Base-by-base conservation (phyloP, 129 eudicot genomes). In the Flaveria robusta region DNA sequence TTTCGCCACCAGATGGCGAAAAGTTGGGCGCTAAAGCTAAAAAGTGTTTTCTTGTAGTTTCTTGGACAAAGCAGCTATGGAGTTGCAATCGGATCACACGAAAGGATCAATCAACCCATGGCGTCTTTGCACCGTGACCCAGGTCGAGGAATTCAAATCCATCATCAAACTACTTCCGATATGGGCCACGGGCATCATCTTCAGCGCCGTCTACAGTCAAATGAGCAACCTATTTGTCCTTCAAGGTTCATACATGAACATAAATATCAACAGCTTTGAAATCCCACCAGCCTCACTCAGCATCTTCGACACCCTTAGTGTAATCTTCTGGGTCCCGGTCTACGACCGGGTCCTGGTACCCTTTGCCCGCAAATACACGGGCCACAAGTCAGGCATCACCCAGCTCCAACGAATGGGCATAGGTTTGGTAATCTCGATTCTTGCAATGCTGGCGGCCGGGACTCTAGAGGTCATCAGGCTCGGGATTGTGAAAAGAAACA, bases 81-180 rank as follows among this genome's bases (percentile, higher is more conserved):
- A 74, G 77, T 66, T 83, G 22, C 80, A 60, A 51, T 81, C 88
- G 0, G 94, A 88, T 55, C 77, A 70, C 45, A 58, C 54, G 1
- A 86, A 75, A 26, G 87, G 78, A 31, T 59, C 79, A 9, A 56
- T 74, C 24, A 71, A 86, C 45, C 83, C 90, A 13, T 91, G 95
- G 97, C 69, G 77, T 39, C 87, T 91, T 50, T 91, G 92, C 86
- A 91, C 95, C 0, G 87, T 91, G 34, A 91, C 97, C 9, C 95
- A 91, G 71, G 92, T 88, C 7, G 97, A 91, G 80, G 97, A 91
- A 73, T 58, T 88, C 22, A 88, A 91, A 70, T 77, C 87, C 65
- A 80, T 91, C 22, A 79, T 91, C 45, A 83, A 88, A 20, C 39
- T 91, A 37, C 86, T 91, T 26, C 97, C 93, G 1, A 74, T 91